Evolutionary conservation across 2,329 filamentous ascomycete species (phyloP).

Genomic region (Hypomyces rosellus): DNA sequence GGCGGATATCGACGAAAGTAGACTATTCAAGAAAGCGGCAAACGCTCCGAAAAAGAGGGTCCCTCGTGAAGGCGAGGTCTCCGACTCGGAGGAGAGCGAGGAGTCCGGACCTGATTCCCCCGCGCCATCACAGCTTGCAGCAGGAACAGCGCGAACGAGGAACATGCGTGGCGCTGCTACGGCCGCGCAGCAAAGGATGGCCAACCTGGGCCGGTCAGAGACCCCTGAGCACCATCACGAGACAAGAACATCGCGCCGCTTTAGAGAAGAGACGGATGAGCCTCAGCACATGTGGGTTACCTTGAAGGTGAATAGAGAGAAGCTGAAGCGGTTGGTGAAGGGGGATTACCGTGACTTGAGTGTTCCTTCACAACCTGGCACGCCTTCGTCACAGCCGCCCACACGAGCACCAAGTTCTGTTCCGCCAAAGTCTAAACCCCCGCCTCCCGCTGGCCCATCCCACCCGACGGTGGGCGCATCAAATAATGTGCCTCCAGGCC

Average conservation of each 20-base stretch:
- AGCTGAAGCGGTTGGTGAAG: constrained; percentile 58
- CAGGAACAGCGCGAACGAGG: constrained; percentile 77
- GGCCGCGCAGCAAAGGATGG: constrained; percentile 82
- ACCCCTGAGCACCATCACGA: constrained; percentile 79
- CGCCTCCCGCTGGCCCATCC: constrained; percentile 31
- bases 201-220: constrained; percentile 73
- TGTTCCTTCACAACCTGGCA: constrained; percentile 30
- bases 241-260: constrained; percentile 58
- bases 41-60: constrained; percentile 53
- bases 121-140: constrained; percentile 61
- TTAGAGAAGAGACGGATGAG: constrained; percentile 75
- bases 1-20: constrained; percentile 71
- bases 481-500: constrained; percentile 41
- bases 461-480: constrained; percentile 25
- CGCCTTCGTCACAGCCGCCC: constrained; percentile 24
- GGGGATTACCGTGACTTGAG: constrained; percentile 41
- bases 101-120: constrained; percentile 85
- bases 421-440: constrained; percentile 29
- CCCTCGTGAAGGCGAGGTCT: constrained; percentile 59
- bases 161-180: constrained; percentile 84
- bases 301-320: constrained; percentile 66
- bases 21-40: constrained; percentile 74
- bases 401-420: constrained; percentile 27
- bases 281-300: constrained; percentile 65
- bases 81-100: constrained; percentile 88